These are phyloP conservation scores for Lactarius hengduanensis DNA, from an alignment of 768 basidiomycete genomes.

Conservation along the genomic window DNA sequence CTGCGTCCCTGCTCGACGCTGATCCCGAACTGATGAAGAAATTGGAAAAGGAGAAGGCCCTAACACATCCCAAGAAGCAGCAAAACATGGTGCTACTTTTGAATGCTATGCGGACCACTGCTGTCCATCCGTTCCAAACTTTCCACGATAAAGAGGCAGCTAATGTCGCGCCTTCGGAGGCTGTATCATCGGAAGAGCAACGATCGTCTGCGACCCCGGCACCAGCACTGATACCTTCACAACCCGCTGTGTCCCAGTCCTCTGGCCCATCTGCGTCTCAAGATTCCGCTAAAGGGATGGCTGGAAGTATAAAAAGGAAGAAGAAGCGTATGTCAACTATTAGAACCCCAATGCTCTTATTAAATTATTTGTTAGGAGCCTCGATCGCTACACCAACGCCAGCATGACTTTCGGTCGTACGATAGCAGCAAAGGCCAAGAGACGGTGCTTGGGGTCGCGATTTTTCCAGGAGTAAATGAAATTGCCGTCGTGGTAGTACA, in stretches of 20 bases:
- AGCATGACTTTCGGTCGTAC: neutral
- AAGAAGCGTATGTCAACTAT: slow-evolving; percentile 59
- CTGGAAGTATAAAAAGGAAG: slow-evolving; percentile 66
- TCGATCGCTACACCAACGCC: slow-evolving; percentile 20
- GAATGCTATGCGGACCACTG: slow-evolving; percentile 80
- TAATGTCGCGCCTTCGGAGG: slow-evolving; percentile 29
- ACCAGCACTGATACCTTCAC: slow-evolving; percentile 33
- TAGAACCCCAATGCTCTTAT: neutral
- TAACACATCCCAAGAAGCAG: slow-evolving; percentile 46
- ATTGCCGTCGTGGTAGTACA: neutral
- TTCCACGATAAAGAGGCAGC: slow-evolving; percentile 41
- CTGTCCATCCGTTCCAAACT: slow-evolving; percentile 59
- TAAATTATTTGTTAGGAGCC: slow-evolving; percentile 10
- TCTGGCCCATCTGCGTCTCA: slow-evolving; percentile 42
- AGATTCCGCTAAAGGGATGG: slow-evolving; percentile 47
- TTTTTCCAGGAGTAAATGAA: neutral
- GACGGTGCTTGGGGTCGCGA: neutral
- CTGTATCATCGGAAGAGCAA: slow-evolving; percentile 9
- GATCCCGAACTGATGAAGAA: slow-evolving; percentile 19
- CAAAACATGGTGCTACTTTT: slow-evolving; percentile 68
- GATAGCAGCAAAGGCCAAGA: neutral
- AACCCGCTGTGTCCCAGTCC: slow-evolving; percentile 37
- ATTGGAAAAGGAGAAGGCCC: slow-evolving; percentile 21
- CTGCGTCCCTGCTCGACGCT: slow-evolving; percentile 20
- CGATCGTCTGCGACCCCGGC: slow-evolving; percentile 38